Evolutionary conservation across 2,329 filamentous ascomycete genomes (phyloP).

Genomic region (Alternaria sp.): DNA sequence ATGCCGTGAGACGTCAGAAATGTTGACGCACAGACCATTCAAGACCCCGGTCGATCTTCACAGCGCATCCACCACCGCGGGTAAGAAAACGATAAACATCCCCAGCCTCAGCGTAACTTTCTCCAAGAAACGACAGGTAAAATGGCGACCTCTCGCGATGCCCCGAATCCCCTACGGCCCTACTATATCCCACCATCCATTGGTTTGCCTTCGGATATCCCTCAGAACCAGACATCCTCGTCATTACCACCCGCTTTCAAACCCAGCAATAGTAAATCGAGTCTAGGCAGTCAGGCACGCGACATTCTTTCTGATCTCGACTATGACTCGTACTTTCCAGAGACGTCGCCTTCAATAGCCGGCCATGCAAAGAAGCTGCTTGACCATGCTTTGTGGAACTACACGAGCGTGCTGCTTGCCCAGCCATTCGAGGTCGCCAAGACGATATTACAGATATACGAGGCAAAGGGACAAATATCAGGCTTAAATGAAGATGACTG

Average conservation of each 20-base stretch:
- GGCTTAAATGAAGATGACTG: constrained; percentile 31
- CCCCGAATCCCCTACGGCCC: constrained; percentile 70
- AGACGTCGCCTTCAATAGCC: constrained; percentile 72
- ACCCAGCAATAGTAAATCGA: constrained; percentile 56
- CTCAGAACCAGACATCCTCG: constrained; percentile 44
- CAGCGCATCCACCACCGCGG: constrained; percentile 20
- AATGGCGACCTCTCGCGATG: constrained; percentile 58
- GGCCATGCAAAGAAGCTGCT: constrained; percentile 78
- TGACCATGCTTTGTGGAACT: constrained; percentile 90
- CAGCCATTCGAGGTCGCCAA: constrained; percentile 99
- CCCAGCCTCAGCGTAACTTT: constrained; percentile 9
- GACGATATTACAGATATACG: constrained; percentile 82
- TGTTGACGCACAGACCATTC: constrained; percentile 18
- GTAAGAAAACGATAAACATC: constrained; percentile 19
- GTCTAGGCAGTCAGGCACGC: constrained; percentile 72
- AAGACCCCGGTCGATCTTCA: constrained; percentile 13
- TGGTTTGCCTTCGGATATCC: constrained; percentile 62
- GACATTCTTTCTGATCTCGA: constrained; percentile 90
- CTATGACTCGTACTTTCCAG: constrained; percentile 85
- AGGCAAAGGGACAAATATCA: constrained; percentile 53
- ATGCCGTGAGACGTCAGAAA: constrained; percentile 30
- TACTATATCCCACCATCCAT: constrained; percentile 77
- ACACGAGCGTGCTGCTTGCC: constrained; percentile 84
- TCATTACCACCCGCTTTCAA: constrained; percentile 46
- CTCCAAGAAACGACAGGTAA: constrained; percentile 12